Evolutionary conservation across 352 stramenopile genomes (phyloP).

Genomic region (Phytophthora hibernalis): DNA sequence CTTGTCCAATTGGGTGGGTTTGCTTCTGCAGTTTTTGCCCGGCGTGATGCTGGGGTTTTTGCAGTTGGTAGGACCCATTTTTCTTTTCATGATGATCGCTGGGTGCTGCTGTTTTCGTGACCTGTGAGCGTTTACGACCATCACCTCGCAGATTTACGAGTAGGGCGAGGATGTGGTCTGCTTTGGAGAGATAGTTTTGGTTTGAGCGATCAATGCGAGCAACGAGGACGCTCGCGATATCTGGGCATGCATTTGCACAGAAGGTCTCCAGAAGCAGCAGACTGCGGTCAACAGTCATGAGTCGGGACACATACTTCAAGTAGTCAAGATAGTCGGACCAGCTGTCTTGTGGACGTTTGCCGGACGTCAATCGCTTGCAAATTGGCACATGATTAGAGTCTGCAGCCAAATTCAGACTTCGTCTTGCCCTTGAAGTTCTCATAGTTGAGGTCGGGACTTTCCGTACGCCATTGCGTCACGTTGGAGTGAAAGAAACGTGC

Average conservation of each 20-base stretch:
- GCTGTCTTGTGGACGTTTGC: conserved; percentile 14
- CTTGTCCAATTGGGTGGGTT: neutral
- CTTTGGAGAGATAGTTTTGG: neutral
- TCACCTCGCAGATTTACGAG: conserved; percentile 1
- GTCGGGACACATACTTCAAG: conserved; percentile 21
- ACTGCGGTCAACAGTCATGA: conserved; percentile 21
- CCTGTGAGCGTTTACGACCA: neutral
- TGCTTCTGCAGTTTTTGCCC: neutral
- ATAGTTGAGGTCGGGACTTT: conserved; percentile 12
- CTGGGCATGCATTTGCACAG: conserved; percentile 9
- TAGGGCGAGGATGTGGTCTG: conserved; percentile 6
- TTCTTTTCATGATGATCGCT: neutral
- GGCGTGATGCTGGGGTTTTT: neutral
- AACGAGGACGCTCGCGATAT: conserved; percentile 8
- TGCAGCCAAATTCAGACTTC: conserved; percentile 8
- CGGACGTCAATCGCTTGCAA: conserved; percentile 9
- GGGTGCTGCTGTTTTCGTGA: too few species aligned
- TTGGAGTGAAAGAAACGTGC: conserved; percentile 16
- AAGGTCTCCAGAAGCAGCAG: conserved; percentile 14
- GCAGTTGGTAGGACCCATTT: too few species aligned
- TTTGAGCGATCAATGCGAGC: conserved; percentile 3
- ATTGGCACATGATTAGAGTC: conserved; percentile 24
- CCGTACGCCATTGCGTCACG: conserved; percentile 7
- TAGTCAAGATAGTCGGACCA: conserved; percentile 23
- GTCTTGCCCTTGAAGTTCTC: neutral